Base-by-base conservation (phyloP, 1,284 basidiomycete genomes). In the Vanrija pseudolonga region DNA sequence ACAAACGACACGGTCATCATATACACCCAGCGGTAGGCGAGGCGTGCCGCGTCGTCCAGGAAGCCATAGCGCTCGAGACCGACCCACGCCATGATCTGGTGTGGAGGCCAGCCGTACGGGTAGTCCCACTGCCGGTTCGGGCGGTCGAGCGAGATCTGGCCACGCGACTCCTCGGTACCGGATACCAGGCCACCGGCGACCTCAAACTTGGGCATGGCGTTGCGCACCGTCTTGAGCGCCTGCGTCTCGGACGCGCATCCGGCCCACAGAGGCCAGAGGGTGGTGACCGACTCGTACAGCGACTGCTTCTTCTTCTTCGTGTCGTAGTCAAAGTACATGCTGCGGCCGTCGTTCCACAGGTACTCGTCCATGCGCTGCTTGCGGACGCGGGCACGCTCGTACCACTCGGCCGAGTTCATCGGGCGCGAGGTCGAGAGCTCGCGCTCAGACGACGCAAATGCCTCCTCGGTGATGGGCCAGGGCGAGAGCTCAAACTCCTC, bases 71-170 rank as follows among this genome's bases (percentile, higher is more conserved):
- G 86, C 68, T 97, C 91, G 22, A 98, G 81, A 45, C 94, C 95
- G 52, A 97, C 92, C 95, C 95, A 98, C 15, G 89, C 81, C 85
- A 96, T 92, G 69, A 95, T 93, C 73, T 94, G 92, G 76, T 96
- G 92, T 45, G 95, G 95, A 22, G 94, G 91, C 96, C 90, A 89
- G 51, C 76, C 77, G 60, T 69, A 78, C 1, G 76, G 77, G 60
- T 72, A 73, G 55, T 74, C 69, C 95, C 95, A 98, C 74, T 98
- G 96, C 64, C 96, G 89, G 78, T 97, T 97, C n/a, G 96, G 96
- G 45, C 95, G 82, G 69, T 96, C 90, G 50, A 98, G 81, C 15
- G 92, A 93, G 61, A 98, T 93, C 74, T 89, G 89, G 45, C 95
- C 95, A 56, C 95, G 84, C 45, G 93, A 97, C 75, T 94, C 90